A percentile compares a stretch with the other conserved stretches of the same genome.
Evolutionary conservation across 768 basidiomycete species (phyloP).

Genomic region (Boletus huronensis): DNA sequence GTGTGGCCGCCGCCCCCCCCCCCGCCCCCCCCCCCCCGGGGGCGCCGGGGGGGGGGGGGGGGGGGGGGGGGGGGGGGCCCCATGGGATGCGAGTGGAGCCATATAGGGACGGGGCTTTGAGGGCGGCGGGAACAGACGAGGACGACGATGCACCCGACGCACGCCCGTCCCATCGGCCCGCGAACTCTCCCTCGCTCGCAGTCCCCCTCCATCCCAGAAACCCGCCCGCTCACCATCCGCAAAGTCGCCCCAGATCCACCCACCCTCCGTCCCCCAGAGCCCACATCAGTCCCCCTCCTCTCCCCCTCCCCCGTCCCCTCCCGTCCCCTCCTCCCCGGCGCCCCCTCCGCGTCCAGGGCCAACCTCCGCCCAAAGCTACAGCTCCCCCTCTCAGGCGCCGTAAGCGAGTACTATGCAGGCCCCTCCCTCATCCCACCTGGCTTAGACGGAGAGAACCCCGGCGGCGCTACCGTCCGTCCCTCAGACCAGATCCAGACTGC

Average conservation of each 20-base stretch:
- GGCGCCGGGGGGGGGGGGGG: no score
- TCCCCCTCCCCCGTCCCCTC: slow-evolving; percentile 32
- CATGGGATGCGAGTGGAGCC: background rate
- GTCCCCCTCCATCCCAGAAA: slow-evolving; percentile 40
- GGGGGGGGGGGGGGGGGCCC: no score
- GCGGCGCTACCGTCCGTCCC: slow-evolving; percentile 43
- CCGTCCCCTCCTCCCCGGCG: slow-evolving; percentile 32
- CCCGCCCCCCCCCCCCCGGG: no score
- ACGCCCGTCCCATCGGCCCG: slow-evolving; percentile 50
- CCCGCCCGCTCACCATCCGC: slow-evolving; percentile 41
- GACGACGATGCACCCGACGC: slow-evolving; percentile 27
- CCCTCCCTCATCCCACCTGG: slow-evolving; percentile 34
- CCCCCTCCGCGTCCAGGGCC: slow-evolving; percentile 17
- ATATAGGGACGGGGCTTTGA: slow-evolving; percentile 7
- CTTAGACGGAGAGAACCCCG: slow-evolving; percentile 35
- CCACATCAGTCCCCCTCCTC: slow-evolving; percentile 23
- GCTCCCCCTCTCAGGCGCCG: slow-evolving; percentile 30
- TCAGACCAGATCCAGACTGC: slow-evolving; percentile 34
- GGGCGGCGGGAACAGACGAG: slow-evolving; percentile 1
- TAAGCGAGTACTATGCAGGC: slow-evolving; percentile 32
- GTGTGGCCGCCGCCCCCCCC: no score
- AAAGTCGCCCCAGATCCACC: slow-evolving; percentile 31
- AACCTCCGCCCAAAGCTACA: slow-evolving; percentile 34
- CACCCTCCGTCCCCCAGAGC: slow-evolving; percentile 29
- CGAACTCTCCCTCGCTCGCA: slow-evolving; percentile 41